Percentiles rank a stretch among this genome's conserved stretches.
These are phyloP conservation scores for Plasmopara viticola DNA, from an alignment of 352 stramenopile species.

Conservation along the genomic window DNA sequence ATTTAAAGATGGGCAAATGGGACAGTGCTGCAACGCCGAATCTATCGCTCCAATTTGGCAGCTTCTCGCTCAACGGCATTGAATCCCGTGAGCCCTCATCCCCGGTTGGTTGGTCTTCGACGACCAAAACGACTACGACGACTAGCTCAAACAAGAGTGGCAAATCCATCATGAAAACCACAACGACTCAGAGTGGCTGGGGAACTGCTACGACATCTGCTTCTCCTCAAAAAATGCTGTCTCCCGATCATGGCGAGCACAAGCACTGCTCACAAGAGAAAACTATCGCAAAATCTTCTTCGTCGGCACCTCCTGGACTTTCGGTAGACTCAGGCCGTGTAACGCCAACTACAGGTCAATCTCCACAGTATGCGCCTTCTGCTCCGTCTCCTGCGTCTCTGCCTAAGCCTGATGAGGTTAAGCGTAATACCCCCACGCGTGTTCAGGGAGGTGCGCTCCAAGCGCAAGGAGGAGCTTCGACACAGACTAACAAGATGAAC, in stretches of 20 bases:
- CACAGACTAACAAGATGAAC: slow-evolving; percentile 55
- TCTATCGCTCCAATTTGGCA: slow-evolving; percentile 82
- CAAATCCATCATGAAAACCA: slow-evolving; percentile 38
- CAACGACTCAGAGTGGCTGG: slow-evolving; percentile 54
- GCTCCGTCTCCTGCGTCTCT: slow-evolving; percentile 80
- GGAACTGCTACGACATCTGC: slow-evolving; percentile 27
- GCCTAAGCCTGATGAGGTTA: slow-evolving; percentile 81
- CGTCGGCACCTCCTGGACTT: slow-evolving; percentile 60
- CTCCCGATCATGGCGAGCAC: slow-evolving; percentile 39
- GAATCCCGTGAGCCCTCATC: slow-evolving; percentile 54
- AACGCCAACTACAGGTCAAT: slow-evolving; percentile 60
- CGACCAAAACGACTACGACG: slow-evolving; percentile 27
- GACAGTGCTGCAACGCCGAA: slow-evolving; percentile 60
- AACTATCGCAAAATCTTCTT: slow-evolving; percentile 29
- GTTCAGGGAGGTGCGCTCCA: slow-evolving; percentile 43
- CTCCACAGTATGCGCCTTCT: slow-evolving; percentile 60
- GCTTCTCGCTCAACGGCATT: slow-evolving; percentile 74
- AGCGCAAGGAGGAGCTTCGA: slow-evolving; percentile 24
- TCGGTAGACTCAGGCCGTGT: slow-evolving; percentile 61
- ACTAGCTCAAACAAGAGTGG: slow-evolving; percentile 28
- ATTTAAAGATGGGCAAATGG: slow-evolving; percentile 84
- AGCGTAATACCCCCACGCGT: slow-evolving; percentile 61
- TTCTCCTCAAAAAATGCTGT: slow-evolving; percentile 71
- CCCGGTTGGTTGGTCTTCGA: slow-evolving; percentile 50
- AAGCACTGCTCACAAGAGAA: slow-evolving; percentile 14